phyloP scores from a whole-genome alignment of 2,329 filamentous ascomycete species.

The Fusarium praegraminearum region DNA sequence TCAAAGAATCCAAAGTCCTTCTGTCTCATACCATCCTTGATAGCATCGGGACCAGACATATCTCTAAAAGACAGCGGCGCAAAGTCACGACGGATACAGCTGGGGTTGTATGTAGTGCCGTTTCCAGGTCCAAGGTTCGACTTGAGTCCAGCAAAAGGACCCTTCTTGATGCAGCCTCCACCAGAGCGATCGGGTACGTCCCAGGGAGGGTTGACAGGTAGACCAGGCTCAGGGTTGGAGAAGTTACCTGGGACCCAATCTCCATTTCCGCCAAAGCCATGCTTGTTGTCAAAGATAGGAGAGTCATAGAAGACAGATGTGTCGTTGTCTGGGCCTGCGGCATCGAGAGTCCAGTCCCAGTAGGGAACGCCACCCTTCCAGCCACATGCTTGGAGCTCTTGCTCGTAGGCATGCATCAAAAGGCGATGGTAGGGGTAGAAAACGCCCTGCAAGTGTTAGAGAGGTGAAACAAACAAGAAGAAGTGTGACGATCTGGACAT shows the following conservation, averaged over 20 bases:
- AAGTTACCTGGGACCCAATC: conserved; percentile 34
- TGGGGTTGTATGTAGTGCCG: conserved; percentile 13
- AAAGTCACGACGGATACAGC: conserved; percentile 31
- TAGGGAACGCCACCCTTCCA: conserved; percentile 44
- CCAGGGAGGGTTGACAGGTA: conserved; percentile 33
- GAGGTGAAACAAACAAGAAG: not conserved
- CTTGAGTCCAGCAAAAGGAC: conserved; percentile 42
- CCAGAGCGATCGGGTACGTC: conserved; percentile 35
- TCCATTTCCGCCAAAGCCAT: conserved; percentile 37
- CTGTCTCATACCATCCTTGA: conserved; percentile 39
- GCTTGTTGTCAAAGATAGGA: conserved; percentile 49
- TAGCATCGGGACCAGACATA: conserved; percentile 22
- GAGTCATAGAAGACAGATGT: conserved; percentile 41
- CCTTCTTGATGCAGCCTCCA: conserved; percentile 43
- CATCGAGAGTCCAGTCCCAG: conserved; percentile 43
- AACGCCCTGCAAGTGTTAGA: conserved; percentile 5
- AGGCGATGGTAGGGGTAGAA: conserved; percentile 39
- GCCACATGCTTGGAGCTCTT: conserved; percentile 40
- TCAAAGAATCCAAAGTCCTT: conserved; percentile 39
- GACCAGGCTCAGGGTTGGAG: conserved; percentile 18
- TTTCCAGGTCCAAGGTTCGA: conserved; percentile 25
- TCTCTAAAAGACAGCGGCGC: conserved; percentile 28
- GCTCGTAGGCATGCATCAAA: conserved; percentile 39
- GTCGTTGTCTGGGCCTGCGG: conserved; percentile 24
- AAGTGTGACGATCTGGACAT: not conserved